Evolutionary conservation across 148 eudicot species (phyloP), one percentile per base, ranked within the genome.

Genomic region (Euryodendron excelsum): DNA sequence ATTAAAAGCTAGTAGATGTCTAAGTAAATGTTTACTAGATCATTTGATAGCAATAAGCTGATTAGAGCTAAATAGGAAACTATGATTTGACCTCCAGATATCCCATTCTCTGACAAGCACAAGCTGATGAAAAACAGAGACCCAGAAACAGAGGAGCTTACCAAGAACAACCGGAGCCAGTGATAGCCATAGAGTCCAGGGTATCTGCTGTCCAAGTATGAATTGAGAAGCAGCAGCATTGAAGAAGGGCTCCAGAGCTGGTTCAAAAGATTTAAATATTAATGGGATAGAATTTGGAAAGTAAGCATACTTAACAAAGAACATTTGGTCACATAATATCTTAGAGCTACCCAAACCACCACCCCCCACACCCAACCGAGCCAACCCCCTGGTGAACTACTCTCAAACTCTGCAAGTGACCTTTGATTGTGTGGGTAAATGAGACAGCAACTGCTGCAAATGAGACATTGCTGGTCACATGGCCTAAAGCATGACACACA

Each of bases 401-500:
- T 2, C 48, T 20, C 41, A 25, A n/a, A 31, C 47, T 58, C 18
- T 11, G 11, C 9, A 18, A n/a, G n/a, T 74, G 59, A 94, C 99
- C 99, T 89, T 96, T 96, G 81, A 96, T 76, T 21, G 99, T 96
- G 88, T 96, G 99, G 79, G 99, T 96, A 84, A 96, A 96, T 28
- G 99, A 96, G 78, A 96, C 99, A 37, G 99, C 99, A 77, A 96
- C 99, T 8, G 99, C 98, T 79, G 99, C 99, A 80, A 96, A 96
- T 17, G 99, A 96, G 73, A 96, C 88, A 75, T 96, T 96, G 93
- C 99, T 96, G 77, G 98, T 93, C 27, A 96, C 94, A 74, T 96
- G 99, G 81, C 99, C 98, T 37, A 96, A 10, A 1, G 95, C 99
- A 80, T 96, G 99, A 73, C 98, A 96, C 7, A 87, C 88, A 6